Conservation (phyloP, 257 asterid species). For the Striga asiatica region DNA sequence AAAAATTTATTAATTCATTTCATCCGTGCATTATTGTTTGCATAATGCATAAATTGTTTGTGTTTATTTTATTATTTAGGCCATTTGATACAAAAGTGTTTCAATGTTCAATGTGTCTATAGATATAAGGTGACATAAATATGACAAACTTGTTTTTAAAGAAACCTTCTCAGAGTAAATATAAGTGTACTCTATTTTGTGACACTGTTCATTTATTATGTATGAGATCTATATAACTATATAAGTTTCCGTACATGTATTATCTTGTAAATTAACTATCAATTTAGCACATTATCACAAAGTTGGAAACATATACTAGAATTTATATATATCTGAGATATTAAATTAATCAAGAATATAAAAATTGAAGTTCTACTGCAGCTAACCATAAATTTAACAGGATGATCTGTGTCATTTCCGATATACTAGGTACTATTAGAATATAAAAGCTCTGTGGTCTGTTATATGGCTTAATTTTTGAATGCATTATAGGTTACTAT, state of each 20-base stretch:
- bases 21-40: neutral
- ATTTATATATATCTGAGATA: no score
- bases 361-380: neutral
- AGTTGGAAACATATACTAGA: no score
- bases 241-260: no score
- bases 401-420: neutral
- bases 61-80: neutral
- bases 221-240: no score
- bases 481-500: neutral
- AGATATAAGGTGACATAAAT: neutral
- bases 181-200: neutral
- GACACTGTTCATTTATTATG: no score
- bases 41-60: neutral
- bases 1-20: neutral
- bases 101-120: neutral
- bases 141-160: neutral
- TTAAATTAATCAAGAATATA: no score
- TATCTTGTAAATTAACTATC: no score
- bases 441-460: neutral
- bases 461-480: neutral
- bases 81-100: neutral
- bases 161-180: neutral
- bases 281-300: no score
- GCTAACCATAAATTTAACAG: neutral
- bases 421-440: neutral